A percentile compares a stretch with the other conserved stretches of the same genome.
Evolutionary conservation across 495 filamentous ascomycete species (phyloP).

Genomic region (Penicillium taxi): DNA sequence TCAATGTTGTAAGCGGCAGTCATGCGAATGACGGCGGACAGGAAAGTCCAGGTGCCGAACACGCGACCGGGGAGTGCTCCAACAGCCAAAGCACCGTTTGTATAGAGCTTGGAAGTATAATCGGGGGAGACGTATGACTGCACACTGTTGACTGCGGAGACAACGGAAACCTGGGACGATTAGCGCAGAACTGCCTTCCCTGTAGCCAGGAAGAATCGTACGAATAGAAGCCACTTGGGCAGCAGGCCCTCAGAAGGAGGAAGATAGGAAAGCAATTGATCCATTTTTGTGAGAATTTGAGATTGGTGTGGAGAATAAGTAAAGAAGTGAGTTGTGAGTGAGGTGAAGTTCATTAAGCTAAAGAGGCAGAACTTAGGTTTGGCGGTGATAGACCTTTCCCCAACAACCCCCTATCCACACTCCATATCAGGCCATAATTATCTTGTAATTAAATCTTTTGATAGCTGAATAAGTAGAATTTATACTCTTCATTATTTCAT

Average conservation of each 20-base stretch:
- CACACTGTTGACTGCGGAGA: constrained; percentile 71
- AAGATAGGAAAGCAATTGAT: constrained; percentile 32
- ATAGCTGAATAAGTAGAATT: too few relatives aligned
- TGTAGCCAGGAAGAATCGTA: too few relatives aligned
- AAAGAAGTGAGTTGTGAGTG: constrained; percentile 1
- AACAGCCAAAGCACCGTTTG: constrained; percentile 39
- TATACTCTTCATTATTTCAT: too few relatives aligned
- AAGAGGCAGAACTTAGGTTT: too few relatives aligned
- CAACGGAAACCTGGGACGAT: constrained; percentile 54
- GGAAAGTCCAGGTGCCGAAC: constrained; percentile 87
- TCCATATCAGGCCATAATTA: too few relatives aligned
- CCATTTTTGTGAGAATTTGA: too few relatives aligned
- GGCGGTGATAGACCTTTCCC: too few relatives aligned
- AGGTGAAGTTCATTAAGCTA: too few relatives aligned
- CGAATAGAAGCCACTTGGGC: constrained; percentile 61
- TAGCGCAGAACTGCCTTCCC: neutral
- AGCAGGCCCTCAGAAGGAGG: constrained; percentile 52
- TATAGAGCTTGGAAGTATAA: constrained; percentile 73
- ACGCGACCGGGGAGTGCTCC: constrained; percentile 65
- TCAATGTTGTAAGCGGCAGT: constrained; percentile 82
- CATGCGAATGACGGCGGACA: constrained; percentile 65
- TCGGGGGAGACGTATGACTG: constrained; percentile 69
- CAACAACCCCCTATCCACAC: too few relatives aligned
- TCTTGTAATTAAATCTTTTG: too few relatives aligned
- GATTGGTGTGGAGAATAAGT: neutral